Evolutionary conservation across 2,329 filamentous ascomycete genomes (phyloP), one percentile per base, ranked within the genome.

Genomic region (Zasmidium citrigriseum): DNA sequence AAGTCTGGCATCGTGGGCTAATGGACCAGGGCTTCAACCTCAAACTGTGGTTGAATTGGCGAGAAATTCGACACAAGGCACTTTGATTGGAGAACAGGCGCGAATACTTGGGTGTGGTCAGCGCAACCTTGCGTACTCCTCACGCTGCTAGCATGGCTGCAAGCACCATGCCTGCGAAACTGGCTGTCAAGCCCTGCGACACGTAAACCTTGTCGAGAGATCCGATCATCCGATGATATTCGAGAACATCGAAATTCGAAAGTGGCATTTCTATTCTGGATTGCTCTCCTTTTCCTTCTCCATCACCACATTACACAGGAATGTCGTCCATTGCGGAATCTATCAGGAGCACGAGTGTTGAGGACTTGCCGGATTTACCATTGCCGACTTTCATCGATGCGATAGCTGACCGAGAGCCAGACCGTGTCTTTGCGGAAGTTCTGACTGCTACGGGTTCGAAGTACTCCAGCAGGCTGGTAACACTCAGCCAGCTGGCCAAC

Each of bases 401-500:
- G 10, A n/a, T 55, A 11, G 54, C 54, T 21, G 27, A 50, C 29
- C 20, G 23, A 21, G 46, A 50, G 14, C 54, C 54, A 11, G 41
- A 51, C 14, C 46, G 54, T 12, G 34, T 55, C 29, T 50, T 55
- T 20, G 46, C 54, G 16, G 25, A 44, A 29, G 46, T 55, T 18
- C 54, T 55, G 16, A 51, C 46, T 4, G 46, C 46, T 10, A 50
- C 20, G 9, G 27, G 18, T 18, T 20, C 23, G 11, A 29, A 22
- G 9, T 55, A 55, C 29, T 14, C 24, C 18, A 49, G 22, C 18
- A 49, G 16, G n/a, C 27, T 44, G 1, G 25, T 60, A 4, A 57
- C 51, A 1, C 53, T 58, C n/a, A 49, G 48, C 22, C 54, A 58
- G 16, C 49, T 63, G 5, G 53, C 58, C 12, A 44, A 53, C 18